phyloP scores from a whole-genome alignment of 768 basidiomycete species.

The Gyrodon lividus region DNA sequence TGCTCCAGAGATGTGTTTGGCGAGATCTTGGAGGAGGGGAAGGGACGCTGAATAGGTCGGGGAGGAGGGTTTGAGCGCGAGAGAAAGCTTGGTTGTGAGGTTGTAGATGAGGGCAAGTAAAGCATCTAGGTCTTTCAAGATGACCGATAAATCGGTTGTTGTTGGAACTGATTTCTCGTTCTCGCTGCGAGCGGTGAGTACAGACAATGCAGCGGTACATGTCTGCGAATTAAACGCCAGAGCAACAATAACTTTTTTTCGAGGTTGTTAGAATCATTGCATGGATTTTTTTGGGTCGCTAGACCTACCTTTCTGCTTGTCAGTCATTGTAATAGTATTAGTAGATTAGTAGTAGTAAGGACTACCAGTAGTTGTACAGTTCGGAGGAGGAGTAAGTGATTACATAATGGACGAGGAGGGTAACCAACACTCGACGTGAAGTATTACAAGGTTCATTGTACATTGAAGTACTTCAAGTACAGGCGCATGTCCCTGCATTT shows the following conservation, averaged over 20 bases:
- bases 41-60: constrained; percentile 53
- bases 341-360: too few species aligned
- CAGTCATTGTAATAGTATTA: too few species aligned
- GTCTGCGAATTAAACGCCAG: constrained; percentile 15
- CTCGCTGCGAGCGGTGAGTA: background rate
- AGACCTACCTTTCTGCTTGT: constrained; percentile 40
- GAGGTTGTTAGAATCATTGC: background rate
- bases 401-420: constrained; percentile 18
- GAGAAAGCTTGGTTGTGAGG: constrained; percentile 58
- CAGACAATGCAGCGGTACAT: constrained; percentile 20
- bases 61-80: constrained; percentile 58
- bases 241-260: constrained; percentile 9
- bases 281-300: background rate
- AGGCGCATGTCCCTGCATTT: constrained; percentile 11
- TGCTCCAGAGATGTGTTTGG: constrained; percentile 47
- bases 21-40: constrained; percentile 52
- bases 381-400: background rate
- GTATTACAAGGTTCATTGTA: too few species aligned
- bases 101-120: constrained; percentile 58
- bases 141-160: constrained; percentile 32
- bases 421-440: too few species aligned
- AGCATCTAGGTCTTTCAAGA: constrained; percentile 57
- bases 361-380: too few species aligned
- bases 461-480: background rate
- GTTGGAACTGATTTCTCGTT: background rate